Base-by-base conservation (phyloP, 2,329 filamentous ascomycete species). In the Xylaria arbuscula region DNA sequence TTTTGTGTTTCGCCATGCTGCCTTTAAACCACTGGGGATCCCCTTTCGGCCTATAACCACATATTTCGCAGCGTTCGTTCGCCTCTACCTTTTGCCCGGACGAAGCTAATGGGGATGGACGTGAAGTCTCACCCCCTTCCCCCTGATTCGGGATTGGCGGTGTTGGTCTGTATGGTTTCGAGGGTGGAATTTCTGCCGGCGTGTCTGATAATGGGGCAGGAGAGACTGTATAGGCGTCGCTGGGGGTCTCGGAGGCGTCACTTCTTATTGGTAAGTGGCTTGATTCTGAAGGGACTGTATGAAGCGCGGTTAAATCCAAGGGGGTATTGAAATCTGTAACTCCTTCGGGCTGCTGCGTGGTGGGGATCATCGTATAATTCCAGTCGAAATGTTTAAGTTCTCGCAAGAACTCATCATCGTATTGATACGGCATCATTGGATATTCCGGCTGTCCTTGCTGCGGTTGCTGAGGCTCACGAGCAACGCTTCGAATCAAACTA, bases 1-100 rank as follows among this genome's bases (percentile, higher is more conserved):
- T 86, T 79, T 81, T 86, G 75, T 88, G 86, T 76, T 88, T 88
- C 57, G 85, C 82, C 86, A 88, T 87, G 74, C 84, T 87, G 6
- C 86, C 86, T 53, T 83, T 83, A 74, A 88, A 88, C 86, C 86
- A 88, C 66, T 84, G 81, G n/a, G 86, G 85, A 57, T 86, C 82
- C 3, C 86, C 86, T 70, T 85, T 86, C 1, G 86, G 86, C 10
- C 84, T 81, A 76, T 88, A 88, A 2, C 83, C 85, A 68, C 86
- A 88, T 19, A 86, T 78, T 24, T 84, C 82, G 72, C 86, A 88
- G 70, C 80, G 80, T 58, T 81, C 80, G 55, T 82, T 76, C 0
- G 84, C 81, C 67, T 85, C 84, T 1, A 80, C 68, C 67, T 83
- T 83, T 47, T 72, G 72, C 11, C 69, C 66, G 2, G 72, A 69